Evolutionary conservation across 106 monocot species (phyloP).

Genomic region (Agapanthus africanus): DNA sequence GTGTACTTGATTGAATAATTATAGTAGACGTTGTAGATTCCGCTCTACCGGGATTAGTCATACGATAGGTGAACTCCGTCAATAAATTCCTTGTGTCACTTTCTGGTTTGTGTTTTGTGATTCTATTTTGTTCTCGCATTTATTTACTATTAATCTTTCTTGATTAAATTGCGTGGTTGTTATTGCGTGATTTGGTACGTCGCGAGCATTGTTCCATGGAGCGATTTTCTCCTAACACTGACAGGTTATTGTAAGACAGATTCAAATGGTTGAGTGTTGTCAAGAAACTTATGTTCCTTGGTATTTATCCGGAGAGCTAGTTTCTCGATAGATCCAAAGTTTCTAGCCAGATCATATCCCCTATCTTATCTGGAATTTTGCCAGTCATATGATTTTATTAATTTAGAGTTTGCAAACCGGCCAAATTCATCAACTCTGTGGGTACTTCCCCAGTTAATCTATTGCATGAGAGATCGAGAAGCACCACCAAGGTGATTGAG

Average conservation of each 20-base stretch:
- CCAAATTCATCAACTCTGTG: constrained; percentile 1
- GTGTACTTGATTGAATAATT: too few relatives aligned
- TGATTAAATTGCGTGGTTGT: too few relatives aligned
- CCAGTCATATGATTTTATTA: constrained; percentile 11
- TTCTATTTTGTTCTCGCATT: too few relatives aligned
- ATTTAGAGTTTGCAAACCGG: constrained; percentile 1
- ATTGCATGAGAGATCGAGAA: constrained; percentile 5
- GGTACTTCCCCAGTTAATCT: constrained; percentile 10
- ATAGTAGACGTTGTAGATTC: too few relatives aligned
- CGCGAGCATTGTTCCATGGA: too few relatives aligned
- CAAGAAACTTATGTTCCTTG: not conserved
- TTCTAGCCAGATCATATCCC: not conserved
- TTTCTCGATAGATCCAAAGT: constrained; percentile 8
- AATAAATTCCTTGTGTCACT: too few relatives aligned
- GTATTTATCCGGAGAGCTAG: constrained; percentile 3
- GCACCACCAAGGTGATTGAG: not conserved
- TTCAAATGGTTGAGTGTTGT: constrained; percentile 5
- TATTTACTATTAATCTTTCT: too few relatives aligned
- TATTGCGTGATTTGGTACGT: too few relatives aligned
- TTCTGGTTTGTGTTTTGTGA: too few relatives aligned
- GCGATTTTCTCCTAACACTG: too few relatives aligned
- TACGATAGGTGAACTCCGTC: too few relatives aligned
- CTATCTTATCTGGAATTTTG: constrained; percentile 12
- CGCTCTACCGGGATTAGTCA: too few relatives aligned
- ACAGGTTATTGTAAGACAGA: constrained; percentile 17